Evolutionary conservation across 495 filamentous ascomycete genomes (phyloP).

Genomic region (Cercophora samala): DNA sequence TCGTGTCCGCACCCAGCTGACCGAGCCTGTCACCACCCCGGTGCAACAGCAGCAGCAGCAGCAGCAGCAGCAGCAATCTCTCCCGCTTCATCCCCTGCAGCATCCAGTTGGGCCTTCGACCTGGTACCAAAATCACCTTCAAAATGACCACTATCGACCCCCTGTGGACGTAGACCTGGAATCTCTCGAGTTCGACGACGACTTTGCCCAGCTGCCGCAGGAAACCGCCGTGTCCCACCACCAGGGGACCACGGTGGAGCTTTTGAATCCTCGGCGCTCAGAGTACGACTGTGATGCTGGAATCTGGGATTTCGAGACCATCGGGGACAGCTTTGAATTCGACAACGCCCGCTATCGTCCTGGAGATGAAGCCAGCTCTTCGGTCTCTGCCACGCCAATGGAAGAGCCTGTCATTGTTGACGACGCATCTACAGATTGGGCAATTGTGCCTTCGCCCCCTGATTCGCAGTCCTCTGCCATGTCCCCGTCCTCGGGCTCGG

Average conservation of each 20-base stretch:
- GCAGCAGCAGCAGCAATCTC: background rate
- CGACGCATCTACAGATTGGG: constrained; percentile 25
- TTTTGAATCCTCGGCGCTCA: constrained; percentile 25
- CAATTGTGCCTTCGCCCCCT: constrained; percentile 20
- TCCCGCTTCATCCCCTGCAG: background rate
- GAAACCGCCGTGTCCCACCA: background rate
- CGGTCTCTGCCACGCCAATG: constrained; percentile 17
- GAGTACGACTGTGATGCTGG: constrained; percentile 29
- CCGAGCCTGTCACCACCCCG: background rate
- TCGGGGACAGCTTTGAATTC: background rate
- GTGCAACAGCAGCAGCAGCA: background rate
- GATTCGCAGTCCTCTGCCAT: constrained; percentile 15
- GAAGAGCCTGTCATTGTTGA: constrained; percentile 16
- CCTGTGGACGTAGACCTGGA: constrained; percentile 1
- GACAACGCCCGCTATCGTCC: constrained; percentile 3
- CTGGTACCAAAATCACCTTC: background rate
- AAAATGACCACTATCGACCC: background rate
- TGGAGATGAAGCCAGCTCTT: constrained; percentile 19
- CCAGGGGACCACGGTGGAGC: constrained; percentile 14
- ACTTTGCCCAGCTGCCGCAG: background rate
- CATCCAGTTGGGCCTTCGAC: background rate
- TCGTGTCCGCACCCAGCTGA: constrained; percentile 11
- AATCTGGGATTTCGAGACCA: constrained; percentile 12
- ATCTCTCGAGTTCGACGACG: background rate
- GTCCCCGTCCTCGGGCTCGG: constrained; percentile 17